Conservation (phyloP, 306 rosid species). For the Ammopiptanthus mongolicus region DNA sequence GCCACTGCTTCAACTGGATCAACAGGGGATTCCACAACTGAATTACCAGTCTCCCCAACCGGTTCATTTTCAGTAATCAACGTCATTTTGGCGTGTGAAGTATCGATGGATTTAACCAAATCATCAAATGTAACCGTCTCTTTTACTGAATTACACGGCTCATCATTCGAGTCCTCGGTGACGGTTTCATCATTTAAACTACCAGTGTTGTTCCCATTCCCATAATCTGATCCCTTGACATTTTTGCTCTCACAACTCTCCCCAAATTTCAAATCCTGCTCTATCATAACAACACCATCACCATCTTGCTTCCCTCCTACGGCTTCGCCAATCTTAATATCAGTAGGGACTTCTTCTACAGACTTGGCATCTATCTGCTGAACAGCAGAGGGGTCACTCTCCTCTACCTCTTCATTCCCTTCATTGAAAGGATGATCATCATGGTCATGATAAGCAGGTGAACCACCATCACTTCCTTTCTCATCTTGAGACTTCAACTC, state of each 20-base stretch:
- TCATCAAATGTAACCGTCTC: slow-evolving; percentile 17
- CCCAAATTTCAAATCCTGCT: slow-evolving; percentile 41
- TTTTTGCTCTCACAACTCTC: slow-evolving; percentile 34
- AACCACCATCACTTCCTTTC: slow-evolving; percentile 61
- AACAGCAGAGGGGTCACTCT: slow-evolving; percentile 27
- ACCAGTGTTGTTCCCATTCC: slow-evolving; percentile 30
- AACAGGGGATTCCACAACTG: slow-evolving; percentile 18
- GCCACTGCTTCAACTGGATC: slow-evolving; percentile 23
- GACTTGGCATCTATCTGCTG: slow-evolving; percentile 26
- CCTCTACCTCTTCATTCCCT: slow-evolving; percentile 32
- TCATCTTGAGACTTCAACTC: slow-evolving; percentile 60
- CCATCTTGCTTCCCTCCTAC: slow-evolving; percentile 19
- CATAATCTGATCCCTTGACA: slow-evolving; percentile 29
- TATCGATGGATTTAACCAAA: slow-evolving; percentile 24
- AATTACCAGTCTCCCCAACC: slow-evolving; percentile 11
- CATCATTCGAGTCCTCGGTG: slow-evolving; percentile 23
- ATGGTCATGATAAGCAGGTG: slow-evolving; percentile 37
- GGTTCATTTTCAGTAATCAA: slow-evolving; percentile 20
- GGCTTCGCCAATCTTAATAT: slow-evolving; percentile 11
- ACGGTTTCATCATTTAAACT: slow-evolving; percentile 40
- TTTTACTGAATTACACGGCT: slow-evolving; percentile 4
- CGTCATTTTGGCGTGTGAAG: slow-evolving; percentile 20
- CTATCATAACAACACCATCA: slow-evolving; percentile 24
- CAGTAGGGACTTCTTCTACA: slow-evolving; percentile 22
- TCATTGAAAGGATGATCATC: slow-evolving; percentile 37